A percentile compares a stretch with the other conserved stretches of the same genome.
phyloP scores from a whole-genome alignment of 1,284 basidiomycete genomes.

The Sparassis latifolia region DNA sequence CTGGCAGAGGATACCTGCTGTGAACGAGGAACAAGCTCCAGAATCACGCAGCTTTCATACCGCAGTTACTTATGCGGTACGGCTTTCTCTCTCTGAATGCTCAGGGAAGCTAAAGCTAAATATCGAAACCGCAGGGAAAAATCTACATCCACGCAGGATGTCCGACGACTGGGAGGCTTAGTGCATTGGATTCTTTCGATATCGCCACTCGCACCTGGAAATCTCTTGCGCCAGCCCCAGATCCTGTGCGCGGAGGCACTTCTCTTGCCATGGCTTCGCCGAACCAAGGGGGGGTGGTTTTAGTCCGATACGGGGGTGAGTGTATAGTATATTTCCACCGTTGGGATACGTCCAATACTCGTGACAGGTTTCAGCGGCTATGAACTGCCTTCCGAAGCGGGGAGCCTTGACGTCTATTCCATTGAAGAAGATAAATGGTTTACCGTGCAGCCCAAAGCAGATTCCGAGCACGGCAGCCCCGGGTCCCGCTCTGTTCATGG shows the following conservation, averaged over 20 bases:
- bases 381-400: conserved; percentile 22
- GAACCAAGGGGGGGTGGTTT: conserved; percentile 3
- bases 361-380: conserved; percentile 26
- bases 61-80: conserved; percentile 16
- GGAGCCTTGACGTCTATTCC: conserved; percentile 24
- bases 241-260: conserved; percentile 31
- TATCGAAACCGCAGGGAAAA: conserved; percentile 21
- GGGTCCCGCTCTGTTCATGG: conserved; percentile 25
- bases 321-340: neutral
- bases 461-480: conserved; percentile 17
- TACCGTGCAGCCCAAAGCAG: conserved; percentile 15
- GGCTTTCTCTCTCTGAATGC: conserved; percentile 2
- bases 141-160: conserved; percentile 40
- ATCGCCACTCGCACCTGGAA: conserved; percentile 26
- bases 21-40: conserved; percentile 19
- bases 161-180: conserved; percentile 28
- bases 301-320: conserved; percentile 19
- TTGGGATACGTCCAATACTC: neutral
- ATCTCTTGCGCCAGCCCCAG: conserved; percentile 29
- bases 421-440: conserved; percentile 18
- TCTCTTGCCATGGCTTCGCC: conserved; percentile 18
- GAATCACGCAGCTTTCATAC: conserved; percentile 26
- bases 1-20: conserved; percentile 21
- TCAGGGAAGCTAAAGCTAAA: neutral
- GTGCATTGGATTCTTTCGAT: conserved; percentile 31